phyloP scores from a whole-genome alignment of 805 yeast genomes.

The Suhomyces kilbournensis region DNA sequence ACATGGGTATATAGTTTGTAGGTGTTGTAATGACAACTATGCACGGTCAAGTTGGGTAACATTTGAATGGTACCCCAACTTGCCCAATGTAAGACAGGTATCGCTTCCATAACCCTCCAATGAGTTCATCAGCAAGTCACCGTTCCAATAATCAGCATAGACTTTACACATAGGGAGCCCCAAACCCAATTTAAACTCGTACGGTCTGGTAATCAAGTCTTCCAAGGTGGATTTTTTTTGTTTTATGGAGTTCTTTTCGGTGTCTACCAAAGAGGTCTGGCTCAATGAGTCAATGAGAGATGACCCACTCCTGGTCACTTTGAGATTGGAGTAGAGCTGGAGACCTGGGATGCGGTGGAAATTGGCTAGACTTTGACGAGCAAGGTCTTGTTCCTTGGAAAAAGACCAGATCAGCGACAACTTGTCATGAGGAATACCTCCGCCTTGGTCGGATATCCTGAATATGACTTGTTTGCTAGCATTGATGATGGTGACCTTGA shows the following conservation, averaged over 20 bases:
- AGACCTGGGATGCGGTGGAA: constrained; percentile 72
- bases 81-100: constrained; percentile 73
- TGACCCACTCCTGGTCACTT: constrained; percentile 41
- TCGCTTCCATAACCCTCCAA: constrained; percentile 92
- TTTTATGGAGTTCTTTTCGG: constrained; percentile 21
- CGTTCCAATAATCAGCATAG: constrained; percentile 96
- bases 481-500: constrained; percentile 70
- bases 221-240: constrained; percentile 54
- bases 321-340: constrained; percentile 39
- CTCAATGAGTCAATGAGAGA: constrained; percentile 30
- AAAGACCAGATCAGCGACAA: constrained; percentile 80
- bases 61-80: constrained; percentile 66
- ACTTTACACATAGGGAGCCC: constrained; percentile 92
- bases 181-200: constrained; percentile 73
- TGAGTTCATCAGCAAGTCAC: constrained; percentile 76
- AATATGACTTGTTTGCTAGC: constrained; percentile 66
- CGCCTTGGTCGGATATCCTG: constrained; percentile 86
- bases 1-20: too few relatives aligned
- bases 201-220: constrained; percentile 67
- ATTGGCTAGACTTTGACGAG: constrained; percentile 56
- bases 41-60: constrained; percentile 73
- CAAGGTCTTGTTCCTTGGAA: constrained; percentile 64
- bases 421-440: constrained; percentile 67
- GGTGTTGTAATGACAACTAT: constrained; percentile 15
- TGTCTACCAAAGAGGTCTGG: constrained; percentile 42